Evolutionary conservation across 2,329 filamentous ascomycete genomes (phyloP), one percentile per base, ranked within the genome.

Genomic region (Sporothrix brunneoviolacea): DNA sequence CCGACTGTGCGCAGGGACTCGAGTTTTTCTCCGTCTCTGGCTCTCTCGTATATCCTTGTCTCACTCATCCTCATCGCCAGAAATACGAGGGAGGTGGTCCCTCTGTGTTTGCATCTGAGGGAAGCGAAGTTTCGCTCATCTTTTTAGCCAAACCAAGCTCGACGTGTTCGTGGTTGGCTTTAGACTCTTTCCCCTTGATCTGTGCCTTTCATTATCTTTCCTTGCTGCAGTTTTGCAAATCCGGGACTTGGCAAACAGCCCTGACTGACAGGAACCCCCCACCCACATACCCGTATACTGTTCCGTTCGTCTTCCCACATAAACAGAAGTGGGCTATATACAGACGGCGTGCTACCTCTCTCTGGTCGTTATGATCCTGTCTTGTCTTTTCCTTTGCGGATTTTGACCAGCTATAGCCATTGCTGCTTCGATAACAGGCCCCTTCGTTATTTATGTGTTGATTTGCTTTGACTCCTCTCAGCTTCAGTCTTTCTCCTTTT

Each of bases 141-240:
- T 12, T 21, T 33, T 48, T 36, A 41, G 37, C 28, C 46, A 24
- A 16, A 39, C 38, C 47, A 49, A 13, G 27, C 30, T 28, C 16
- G 19, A 24, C 30, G 22, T 15, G 19, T 36, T 42, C 6, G 12
- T 42, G 38, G 37, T 13, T 49, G 10, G 28, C 33, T 35, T 19
- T 13, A 12, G n/a, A 32, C 19, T 21, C 28, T 24, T 32, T 21
- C 19, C n/a, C 16, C 10, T 2, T 36, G 8, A n/a, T 28, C 21
- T 41, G 28, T 27, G 12, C 13, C n/a, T 13, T 41, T 27, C n/a
- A 9, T 15, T 10, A 10, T 21, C 15, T 43, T 37, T n/a, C n/a
- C 16, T 19, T 21, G 37, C 32, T 50, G 32, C 32, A 22, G 39
- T 44, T 50, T 50, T 32, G 48, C 48, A 50, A 50, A 50, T 50